Evolutionary conservation across 345 rosid species (phyloP).

Genomic region (Isatis tinctoria): DNA sequence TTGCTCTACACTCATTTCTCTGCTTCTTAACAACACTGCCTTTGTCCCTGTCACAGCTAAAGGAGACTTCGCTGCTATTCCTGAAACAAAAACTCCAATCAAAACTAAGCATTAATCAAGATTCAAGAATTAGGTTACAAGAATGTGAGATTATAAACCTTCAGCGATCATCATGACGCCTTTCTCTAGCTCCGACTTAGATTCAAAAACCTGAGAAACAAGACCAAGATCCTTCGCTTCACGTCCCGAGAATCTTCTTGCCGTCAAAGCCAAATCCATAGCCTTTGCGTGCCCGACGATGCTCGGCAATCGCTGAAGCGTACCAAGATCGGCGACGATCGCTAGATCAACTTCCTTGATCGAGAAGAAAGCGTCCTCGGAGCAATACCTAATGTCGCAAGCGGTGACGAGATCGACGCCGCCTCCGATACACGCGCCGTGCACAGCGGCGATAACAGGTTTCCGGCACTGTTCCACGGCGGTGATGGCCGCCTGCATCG

Average conservation of each 20-base stretch:
- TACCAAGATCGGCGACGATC: conserved; percentile 81
- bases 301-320: conserved; percentile 70
- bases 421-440: conserved; percentile 81
- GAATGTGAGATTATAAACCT: conserved; percentile 39
- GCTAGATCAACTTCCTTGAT: conserved; percentile 85
- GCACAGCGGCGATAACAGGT: conserved; percentile 66
- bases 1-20: conserved; percentile 73
- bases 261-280: conserved; percentile 70
- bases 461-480: conserved; percentile 81
- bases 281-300: conserved; percentile 72
- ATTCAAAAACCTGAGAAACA: conserved; percentile 61
- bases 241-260: conserved; percentile 50
- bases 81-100: conserved; percentile 27
- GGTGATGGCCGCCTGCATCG: conserved; percentile 64
- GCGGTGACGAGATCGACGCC: conserved; percentile 68
- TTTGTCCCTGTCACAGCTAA: conserved; percentile 79
- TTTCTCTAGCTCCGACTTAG: conserved; percentile 50
- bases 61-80: conserved; percentile 69
- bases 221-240: conserved; percentile 79
- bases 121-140: not conserved
- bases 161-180: conserved; percentile 52
- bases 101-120: not conserved
- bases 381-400: conserved; percentile 73
- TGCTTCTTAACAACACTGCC: conserved; percentile 57
- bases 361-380: conserved; percentile 56